phyloP scores from a whole-genome alignment of 257 asterid species.

The Solanum boliviense region DNA sequence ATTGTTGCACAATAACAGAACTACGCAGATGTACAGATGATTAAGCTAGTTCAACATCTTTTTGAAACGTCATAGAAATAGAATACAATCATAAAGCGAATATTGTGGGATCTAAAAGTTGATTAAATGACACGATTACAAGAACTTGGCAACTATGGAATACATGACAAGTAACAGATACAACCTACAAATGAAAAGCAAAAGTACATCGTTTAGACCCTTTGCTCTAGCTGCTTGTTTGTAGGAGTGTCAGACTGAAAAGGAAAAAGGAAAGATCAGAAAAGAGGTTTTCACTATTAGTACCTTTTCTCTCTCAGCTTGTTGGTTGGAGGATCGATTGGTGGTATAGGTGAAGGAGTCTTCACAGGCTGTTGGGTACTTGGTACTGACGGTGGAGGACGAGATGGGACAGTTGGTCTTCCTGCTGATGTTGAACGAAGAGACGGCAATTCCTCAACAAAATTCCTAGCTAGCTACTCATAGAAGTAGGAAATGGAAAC shows the following conservation, averaged over 20 bases:
- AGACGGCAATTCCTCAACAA: conserved; percentile 50
- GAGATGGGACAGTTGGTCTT: conserved; percentile 52
- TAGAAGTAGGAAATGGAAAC: conserved; percentile 1
- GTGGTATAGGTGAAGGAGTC: conserved; percentile 54
- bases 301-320: conserved; percentile 79
- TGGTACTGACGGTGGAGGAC: conserved; percentile 43
- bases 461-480: conserved; percentile 40
- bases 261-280: not conserved
- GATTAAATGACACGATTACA: not conserved
- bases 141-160: not conserved
- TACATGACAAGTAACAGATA: not conserved
- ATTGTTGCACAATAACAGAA: not conserved
- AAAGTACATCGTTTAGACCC: not conserved
- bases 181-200: not conserved
- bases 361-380: conserved; percentile 41
- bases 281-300: not conserved
- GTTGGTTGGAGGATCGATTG: conserved; percentile 63
- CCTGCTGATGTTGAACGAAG: conserved; percentile 78
- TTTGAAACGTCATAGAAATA: not conserved
- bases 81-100: not conserved
- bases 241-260: not conserved
- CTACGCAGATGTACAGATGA: not conserved
- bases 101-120: not conserved
- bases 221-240: not conserved
- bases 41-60: not conserved